Conservation (phyloP, 768 basidiomycete genomes). For the Rhizopogon rudus region DNA sequence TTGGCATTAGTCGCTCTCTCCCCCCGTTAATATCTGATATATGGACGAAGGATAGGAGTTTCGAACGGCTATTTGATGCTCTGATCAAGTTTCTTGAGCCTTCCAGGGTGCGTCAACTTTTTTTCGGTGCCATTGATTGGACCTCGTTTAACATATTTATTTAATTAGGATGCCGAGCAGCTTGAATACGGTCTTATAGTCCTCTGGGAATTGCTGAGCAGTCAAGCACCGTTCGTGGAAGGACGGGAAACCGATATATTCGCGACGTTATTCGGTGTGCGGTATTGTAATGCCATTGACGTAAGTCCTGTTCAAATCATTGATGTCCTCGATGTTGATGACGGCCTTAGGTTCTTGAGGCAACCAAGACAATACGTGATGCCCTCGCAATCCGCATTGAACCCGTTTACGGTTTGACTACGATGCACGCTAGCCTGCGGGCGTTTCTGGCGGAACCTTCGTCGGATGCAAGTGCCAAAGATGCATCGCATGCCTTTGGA, state of each 20-base stretch:
- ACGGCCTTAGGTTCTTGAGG: conserved; percentile 64
- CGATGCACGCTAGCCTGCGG: conserved; percentile 69
- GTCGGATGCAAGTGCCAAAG: conserved; percentile 50
- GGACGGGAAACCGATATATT: conserved; percentile 78
- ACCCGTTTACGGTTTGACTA: conserved; percentile 81
- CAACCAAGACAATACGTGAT: conserved; percentile 79
- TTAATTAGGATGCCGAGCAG: conserved; percentile 50
- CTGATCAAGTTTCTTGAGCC: conserved; percentile 61
- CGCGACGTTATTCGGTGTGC: conserved; percentile 59
- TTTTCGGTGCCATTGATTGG: neutral
- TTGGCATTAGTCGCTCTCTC: conserved; percentile 30
- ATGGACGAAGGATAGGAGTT: conserved; percentile 70
- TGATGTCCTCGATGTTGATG: neutral
- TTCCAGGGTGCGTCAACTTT: conserved; percentile 43
- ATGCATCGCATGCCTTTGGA: conserved; percentile 75
- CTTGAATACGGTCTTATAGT: conserved; percentile 78
- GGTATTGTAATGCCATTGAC: conserved; percentile 67
- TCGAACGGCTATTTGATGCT: conserved; percentile 65
- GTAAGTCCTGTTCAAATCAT: conserved; percentile 36
- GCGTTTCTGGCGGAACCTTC: conserved; percentile 53
- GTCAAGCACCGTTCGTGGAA: conserved; percentile 69
- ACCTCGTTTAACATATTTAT: neutral
- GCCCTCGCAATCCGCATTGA: conserved; percentile 66
- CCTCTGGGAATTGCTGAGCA: conserved; percentile 79
- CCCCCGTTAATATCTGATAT: conserved; percentile 49